These are phyloP conservation scores for Paulownia fortunei DNA, from an alignment of 257 asterid species.

Conservation along the genomic window DNA sequence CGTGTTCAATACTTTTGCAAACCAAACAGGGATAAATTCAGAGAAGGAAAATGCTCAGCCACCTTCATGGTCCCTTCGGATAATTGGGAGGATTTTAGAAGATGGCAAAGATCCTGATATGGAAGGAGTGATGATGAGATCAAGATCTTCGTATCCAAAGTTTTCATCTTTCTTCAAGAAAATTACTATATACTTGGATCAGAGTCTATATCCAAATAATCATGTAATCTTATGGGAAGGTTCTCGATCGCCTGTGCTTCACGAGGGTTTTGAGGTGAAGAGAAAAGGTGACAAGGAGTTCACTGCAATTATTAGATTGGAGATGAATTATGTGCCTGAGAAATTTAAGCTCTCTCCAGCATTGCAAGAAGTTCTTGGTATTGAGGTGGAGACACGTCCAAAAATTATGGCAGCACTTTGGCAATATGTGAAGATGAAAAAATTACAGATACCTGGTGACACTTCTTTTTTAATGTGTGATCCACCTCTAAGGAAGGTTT, in stretches of 20 bases:
- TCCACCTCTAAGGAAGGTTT: conserved; percentile 70
- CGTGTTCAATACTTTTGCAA: conserved; percentile 46
- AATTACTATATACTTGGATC: conserved; percentile 87
- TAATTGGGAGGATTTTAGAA: conserved; percentile 76
- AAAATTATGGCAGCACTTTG: conserved; percentile 75
- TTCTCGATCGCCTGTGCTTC: conserved; percentile 70
- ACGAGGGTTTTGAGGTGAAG: conserved; percentile 90
- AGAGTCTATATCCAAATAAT: conserved; percentile 75
- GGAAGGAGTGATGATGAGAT: conserved; percentile 37
- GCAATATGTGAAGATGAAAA: conserved; percentile 73
- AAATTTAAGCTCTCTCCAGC: conserved; percentile 77
- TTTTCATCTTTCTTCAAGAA: conserved; percentile 85
- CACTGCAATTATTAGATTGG: conserved; percentile 82
- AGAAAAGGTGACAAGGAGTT: conserved; percentile 91
- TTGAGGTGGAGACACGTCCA: conserved; percentile 84
- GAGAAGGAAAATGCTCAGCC: conserved; percentile 52
- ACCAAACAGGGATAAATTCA: conserved; percentile 41
- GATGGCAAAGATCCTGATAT: conserved; percentile 56
- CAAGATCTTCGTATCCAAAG: conserved; percentile 52
- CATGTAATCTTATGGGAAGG: conserved; percentile 91
- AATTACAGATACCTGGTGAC: conserved; percentile 73
- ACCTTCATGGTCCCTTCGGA: conserved; percentile 83
- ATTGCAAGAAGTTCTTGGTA: conserved; percentile 80
- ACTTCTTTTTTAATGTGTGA: conserved; percentile 78
- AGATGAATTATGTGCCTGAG: conserved; percentile 81